Conservation (phyloP, 495 filamentous ascomycete species). For the Filosporella fistucella region DNA sequence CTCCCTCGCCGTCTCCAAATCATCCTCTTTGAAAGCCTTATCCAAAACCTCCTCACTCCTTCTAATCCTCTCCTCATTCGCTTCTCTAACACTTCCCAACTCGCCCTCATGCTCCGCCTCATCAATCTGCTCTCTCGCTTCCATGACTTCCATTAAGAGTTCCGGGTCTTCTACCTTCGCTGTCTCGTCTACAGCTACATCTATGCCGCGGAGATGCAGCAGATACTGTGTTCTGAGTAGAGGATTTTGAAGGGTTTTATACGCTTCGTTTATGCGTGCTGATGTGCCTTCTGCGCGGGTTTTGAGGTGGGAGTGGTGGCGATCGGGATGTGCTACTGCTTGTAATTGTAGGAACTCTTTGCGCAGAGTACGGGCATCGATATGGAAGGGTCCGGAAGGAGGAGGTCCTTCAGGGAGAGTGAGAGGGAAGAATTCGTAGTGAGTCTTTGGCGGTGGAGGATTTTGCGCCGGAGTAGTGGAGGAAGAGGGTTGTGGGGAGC, state of each 20-base stretch:
- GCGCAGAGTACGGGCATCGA: slow-evolving; percentile 63
- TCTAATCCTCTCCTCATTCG: slow-evolving; percentile 64
- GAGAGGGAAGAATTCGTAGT: slow-evolving; percentile 86
- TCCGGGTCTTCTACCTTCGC: slow-evolving; percentile 65
- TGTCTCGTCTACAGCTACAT: slow-evolving; percentile 73
- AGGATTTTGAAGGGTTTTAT: slow-evolving; percentile 73
- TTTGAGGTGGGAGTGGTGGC: slow-evolving; percentile 50
- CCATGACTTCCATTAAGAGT: slow-evolving; percentile 83
- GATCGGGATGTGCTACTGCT: slow-evolving; percentile 76
- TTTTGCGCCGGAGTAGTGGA: background rate
- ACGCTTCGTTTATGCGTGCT: slow-evolving; percentile 81
- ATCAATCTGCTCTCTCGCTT: slow-evolving; percentile 80
- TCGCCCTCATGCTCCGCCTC: slow-evolving; percentile 62
- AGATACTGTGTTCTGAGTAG: slow-evolving; percentile 82
- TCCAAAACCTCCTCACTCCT: slow-evolving; percentile 55
- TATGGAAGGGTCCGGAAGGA: slow-evolving; percentile 67
- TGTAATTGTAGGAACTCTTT: slow-evolving; percentile 86
- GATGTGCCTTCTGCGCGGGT: slow-evolving; percentile 65
- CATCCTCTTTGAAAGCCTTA: slow-evolving; percentile 57
- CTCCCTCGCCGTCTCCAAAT: slow-evolving; percentile 58
- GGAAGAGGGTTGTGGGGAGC: background rate
- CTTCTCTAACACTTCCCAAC: slow-evolving; percentile 51
- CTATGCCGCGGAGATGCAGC: slow-evolving; percentile 63
- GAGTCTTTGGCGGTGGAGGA: slow-evolving; percentile 31
- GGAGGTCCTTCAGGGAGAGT: slow-evolving; percentile 80